These are phyloP conservation scores for Fusarium hainanense DNA, from an alignment of 2,329 filamentous ascomycete genomes.

Conservation along the genomic window DNA sequence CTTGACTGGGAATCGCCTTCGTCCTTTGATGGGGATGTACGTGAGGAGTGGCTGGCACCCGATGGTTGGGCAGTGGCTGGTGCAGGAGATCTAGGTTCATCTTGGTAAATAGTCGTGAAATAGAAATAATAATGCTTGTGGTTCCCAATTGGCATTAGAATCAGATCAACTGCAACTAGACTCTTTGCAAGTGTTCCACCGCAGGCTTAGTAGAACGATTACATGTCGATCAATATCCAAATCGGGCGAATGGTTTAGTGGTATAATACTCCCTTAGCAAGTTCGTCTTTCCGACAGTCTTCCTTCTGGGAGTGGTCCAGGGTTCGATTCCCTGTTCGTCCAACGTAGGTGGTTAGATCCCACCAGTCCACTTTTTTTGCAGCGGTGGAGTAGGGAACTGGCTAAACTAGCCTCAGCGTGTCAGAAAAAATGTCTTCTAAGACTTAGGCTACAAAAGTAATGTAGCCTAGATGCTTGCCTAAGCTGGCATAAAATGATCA, in stretches of 20 bases:
- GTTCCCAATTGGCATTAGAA: background rate
- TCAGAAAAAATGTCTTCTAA: no score
- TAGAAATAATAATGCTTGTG: background rate
- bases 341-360: background rate
- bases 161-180: fast-evolving
- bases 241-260: background rate
- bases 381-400: no score
- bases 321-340: background rate
- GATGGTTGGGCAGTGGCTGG: background rate
- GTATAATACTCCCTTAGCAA: background rate
- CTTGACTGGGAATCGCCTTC: background rate
- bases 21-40: background rate
- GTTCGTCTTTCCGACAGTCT: background rate
- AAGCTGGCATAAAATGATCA: no score
- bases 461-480: no score
- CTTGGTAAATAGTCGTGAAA: background rate
- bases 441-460: no score
- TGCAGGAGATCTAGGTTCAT: background rate
- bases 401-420: no score
- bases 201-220: background rate
- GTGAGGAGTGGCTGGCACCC: background rate
- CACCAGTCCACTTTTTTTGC: background rate
- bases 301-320: background rate
- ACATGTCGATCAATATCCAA: background rate
- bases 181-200: background rate